Base-by-base conservation (phyloP, 805 yeast species). In the Wickerhamiella siamensis region DNA sequence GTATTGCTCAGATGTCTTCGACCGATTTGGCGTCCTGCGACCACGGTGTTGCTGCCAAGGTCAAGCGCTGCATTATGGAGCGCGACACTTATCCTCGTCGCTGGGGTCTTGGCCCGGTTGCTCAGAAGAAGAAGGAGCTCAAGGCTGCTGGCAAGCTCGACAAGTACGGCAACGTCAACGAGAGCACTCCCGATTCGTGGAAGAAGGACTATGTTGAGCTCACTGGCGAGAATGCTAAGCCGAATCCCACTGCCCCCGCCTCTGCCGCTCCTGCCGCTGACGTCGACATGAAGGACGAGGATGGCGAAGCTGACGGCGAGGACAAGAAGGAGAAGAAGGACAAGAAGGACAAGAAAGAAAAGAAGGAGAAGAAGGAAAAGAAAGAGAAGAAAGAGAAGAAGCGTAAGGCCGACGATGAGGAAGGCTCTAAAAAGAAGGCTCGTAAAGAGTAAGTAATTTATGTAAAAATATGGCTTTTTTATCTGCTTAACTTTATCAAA, bases 41-140 rank as follows among this genome's bases (percentile, higher is more conserved):
- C 65, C 98, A 91, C 62, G 98, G 98, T 58, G 86, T 87, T 47
- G 98, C 88, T 58, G 95, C 98, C 52, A 86, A 83, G 71, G 94
- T 91, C 59, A 91, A 91, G 75, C 83, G 98, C 71, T 88, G 97
- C 71, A 91, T 91, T 57, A 91, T 91, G 98, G 98, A 91, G 71
- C 80, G 98, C 71, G 98, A 91, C 64, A 76, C 94, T 40, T 91
- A 91, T 66, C 98, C 98, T 67, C 82, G 98, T 74, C 80, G 96
- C 74, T 91, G 98, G 98, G 98, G 98, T 48, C 70, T 91, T 55
- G 98, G 98, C 56, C 98, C 98, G 56, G 83, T 87, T 61, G 97
- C 98, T 47, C 84, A 83, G 66, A 86, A 86, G 79, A 91, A 91
- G 82, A 91, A 91, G 74, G 95, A 88, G 71, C 70, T 91, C 73